Percentiles rank a stretch among this genome's conserved stretches.
Conservation (phyloP, 2,329 filamentous ascomycete species). For the Colletotrichum camelliae region DNA sequence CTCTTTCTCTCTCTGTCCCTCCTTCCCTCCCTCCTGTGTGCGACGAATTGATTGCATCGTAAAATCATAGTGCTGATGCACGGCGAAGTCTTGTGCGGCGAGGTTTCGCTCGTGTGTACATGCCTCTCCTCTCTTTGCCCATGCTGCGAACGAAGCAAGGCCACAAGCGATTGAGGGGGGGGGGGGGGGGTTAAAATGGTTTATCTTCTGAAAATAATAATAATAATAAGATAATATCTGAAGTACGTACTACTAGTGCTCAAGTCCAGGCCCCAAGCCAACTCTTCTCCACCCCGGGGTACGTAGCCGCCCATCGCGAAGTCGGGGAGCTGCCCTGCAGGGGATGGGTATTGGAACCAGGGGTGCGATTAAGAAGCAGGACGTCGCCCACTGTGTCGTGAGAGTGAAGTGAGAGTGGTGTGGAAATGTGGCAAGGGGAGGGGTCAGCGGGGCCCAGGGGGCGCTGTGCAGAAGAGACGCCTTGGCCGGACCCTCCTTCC, state of each 20-base stretch:
- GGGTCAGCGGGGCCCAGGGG: background rate
- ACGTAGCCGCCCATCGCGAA: constrained; percentile 15
- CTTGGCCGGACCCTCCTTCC: constrained; percentile 18
- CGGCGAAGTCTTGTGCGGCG: background rate
- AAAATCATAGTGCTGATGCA: background rate
- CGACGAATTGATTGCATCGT: background rate
- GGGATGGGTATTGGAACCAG: background rate
- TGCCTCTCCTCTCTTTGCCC: background rate
- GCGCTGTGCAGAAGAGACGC: background rate
- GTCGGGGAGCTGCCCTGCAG: constrained; percentile 15
- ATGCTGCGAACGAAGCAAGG: background rate
- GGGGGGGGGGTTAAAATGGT: background rate
- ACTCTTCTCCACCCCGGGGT: constrained; percentile 8
- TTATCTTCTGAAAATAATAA: background rate
- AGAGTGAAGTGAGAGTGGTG: background rate
- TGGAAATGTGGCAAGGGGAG: background rate
- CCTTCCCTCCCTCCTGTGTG: background rate
- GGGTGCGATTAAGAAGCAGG: background rate
- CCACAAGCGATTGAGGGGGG: background rate
- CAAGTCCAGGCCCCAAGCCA: background rate
- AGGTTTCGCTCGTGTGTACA: background rate
- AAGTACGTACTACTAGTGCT: background rate
- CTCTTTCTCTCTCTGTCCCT: background rate
- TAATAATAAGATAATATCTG: background rate
- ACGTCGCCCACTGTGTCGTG: background rate